Conservation (phyloP, 1,139 yeast species). For the Cylindricascospora bacillispora region DNA sequence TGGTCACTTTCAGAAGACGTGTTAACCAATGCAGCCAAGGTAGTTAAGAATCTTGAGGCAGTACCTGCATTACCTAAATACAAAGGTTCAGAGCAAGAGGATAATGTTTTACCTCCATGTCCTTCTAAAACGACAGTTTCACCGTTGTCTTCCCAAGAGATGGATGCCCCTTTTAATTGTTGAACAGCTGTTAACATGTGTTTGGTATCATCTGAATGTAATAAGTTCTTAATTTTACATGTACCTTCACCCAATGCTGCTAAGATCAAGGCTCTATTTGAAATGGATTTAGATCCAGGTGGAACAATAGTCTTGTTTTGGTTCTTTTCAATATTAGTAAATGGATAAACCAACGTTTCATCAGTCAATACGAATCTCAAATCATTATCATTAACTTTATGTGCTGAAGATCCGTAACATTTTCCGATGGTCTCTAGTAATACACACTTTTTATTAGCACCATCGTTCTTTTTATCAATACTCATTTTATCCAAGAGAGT, state of each 20-base stretch:
- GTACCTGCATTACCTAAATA: constrained; percentile 98
- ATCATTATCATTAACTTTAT: constrained; percentile 67
- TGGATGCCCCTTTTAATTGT: constrained; percentile 67
- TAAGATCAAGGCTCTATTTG: constrained; percentile 83
- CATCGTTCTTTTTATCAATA: constrained; percentile 93
- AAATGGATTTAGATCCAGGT: constrained; percentile 95
- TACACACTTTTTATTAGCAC: constrained; percentile 78
- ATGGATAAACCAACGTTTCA: constrained; percentile 56
- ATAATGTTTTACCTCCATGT: constrained; percentile 62
- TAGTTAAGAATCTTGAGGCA: constrained; percentile 86
- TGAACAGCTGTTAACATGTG: constrained; percentile 87
- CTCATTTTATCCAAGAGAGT: constrained; percentile 72
- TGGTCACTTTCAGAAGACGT: constrained; percentile 31
- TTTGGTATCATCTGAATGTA: constrained; percentile 92
- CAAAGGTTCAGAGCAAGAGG: constrained; percentile 47
- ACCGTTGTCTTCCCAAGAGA: constrained; percentile 73
- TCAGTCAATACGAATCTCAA: constrained; percentile 77
- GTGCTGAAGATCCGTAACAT: constrained; percentile 82
- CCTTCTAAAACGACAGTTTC: constrained; percentile 79
- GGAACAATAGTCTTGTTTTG: constrained; percentile 46
- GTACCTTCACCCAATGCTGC: constrained; percentile 88
- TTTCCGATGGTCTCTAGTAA: constrained; percentile 73
- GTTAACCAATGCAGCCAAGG: constrained; percentile 74
- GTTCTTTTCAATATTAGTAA: constrained; percentile 31
- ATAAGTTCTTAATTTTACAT: constrained; percentile 68